Conservation (phyloP, 2,329 filamentous ascomycete genomes). For the Fusarium clavum region DNA sequence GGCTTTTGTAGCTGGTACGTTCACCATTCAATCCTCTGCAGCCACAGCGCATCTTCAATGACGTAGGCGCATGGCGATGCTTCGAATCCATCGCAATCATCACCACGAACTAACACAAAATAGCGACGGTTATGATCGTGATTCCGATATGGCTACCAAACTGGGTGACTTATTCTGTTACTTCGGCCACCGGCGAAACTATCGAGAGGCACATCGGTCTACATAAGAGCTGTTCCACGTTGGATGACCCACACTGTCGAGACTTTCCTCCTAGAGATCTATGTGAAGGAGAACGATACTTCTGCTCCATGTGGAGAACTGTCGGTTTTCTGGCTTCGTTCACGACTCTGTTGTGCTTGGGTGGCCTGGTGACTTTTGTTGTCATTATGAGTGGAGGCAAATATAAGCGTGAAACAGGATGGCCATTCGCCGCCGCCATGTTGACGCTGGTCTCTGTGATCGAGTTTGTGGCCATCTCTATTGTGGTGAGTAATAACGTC, state of each 20-base stretch:
- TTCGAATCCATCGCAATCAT: not conserved
- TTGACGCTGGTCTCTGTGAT: constrained; percentile 73
- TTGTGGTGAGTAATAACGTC: constrained; percentile 74
- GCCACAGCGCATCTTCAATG: constrained; percentile 38
- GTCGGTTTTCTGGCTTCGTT: constrained; percentile 91
- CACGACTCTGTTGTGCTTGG: constrained; percentile 83
- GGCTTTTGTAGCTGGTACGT: constrained; percentile 59
- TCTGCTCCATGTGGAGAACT: constrained; percentile 92
- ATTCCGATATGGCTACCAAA: constrained; percentile 74
- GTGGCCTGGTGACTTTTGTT: constrained; percentile 81
- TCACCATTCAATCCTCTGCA: not conserved
- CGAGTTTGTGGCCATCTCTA: constrained; percentile 80
- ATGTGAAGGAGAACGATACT: constrained; percentile 69
- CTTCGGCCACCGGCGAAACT: constrained; percentile 58
- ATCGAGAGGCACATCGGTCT: constrained; percentile 77
- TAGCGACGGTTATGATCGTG: constrained; percentile 78
- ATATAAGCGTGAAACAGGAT: constrained; percentile 82
- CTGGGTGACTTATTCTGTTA: constrained; percentile 76
- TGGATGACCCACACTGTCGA: constrained; percentile 70
- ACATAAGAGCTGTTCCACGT: constrained; percentile 81
- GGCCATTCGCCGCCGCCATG: constrained; percentile 78
- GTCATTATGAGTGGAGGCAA: constrained; percentile 84
- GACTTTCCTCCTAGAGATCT: constrained; percentile 50
- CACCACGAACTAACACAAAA: constrained; percentile 48
- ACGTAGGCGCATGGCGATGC: constrained; percentile 29